phyloP scores from a whole-genome alignment of 192 early-diverging fungal genomes.

The Lunasporangiospora selenospora region DNA sequence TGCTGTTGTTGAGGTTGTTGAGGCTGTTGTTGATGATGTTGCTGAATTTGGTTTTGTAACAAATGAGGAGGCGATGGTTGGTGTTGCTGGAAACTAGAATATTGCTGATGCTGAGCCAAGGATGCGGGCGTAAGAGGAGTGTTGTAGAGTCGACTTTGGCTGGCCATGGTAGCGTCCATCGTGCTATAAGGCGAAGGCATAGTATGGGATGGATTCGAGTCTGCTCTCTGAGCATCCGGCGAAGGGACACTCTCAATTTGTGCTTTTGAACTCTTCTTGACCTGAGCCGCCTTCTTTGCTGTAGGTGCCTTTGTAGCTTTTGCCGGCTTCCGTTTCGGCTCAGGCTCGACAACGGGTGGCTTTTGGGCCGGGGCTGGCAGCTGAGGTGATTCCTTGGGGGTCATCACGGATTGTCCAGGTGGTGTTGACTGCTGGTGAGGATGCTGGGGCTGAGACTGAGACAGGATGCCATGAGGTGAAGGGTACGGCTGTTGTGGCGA shows the following conservation, averaged over 20 bases:
- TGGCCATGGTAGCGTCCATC: conserved; percentile 24
- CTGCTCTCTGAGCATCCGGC: conserved; percentile 16
- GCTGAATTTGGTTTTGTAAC: conserved; percentile 23
- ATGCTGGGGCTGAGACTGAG: conserved; percentile 35
- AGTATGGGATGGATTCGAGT: conserved; percentile 12
- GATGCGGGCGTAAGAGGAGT: conserved; percentile 25
- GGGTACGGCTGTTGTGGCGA: conserved; percentile 45
- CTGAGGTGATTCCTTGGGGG: conserved; percentile 43
- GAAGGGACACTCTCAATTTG: conserved; percentile 29
- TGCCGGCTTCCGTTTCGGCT: conserved; percentile 37
- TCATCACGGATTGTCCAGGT: conserved; percentile 33
- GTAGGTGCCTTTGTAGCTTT: conserved; percentile 31
- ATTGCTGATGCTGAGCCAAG: conserved; percentile 43
- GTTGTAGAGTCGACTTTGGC: conserved; percentile 34
- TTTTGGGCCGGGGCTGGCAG: conserved; percentile 34
- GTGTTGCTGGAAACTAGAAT: conserved; percentile 44
- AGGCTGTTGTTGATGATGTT: conserved; percentile 23
- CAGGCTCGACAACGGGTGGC: conserved; percentile 20
- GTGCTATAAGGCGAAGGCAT: conserved; percentile 29
- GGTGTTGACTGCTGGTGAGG: conserved; percentile 39
- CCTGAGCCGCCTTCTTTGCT: conserved; percentile 23
- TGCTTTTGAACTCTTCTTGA: conserved; percentile 27
- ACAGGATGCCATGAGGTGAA: conserved; percentile 30
- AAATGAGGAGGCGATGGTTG: conserved; percentile 33
- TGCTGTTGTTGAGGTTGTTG: conserved; percentile 23